These are phyloP conservation scores for Sphenostylis stenocarpa DNA, from an alignment of 306 rosid species.

Conservation along the genomic window DNA sequence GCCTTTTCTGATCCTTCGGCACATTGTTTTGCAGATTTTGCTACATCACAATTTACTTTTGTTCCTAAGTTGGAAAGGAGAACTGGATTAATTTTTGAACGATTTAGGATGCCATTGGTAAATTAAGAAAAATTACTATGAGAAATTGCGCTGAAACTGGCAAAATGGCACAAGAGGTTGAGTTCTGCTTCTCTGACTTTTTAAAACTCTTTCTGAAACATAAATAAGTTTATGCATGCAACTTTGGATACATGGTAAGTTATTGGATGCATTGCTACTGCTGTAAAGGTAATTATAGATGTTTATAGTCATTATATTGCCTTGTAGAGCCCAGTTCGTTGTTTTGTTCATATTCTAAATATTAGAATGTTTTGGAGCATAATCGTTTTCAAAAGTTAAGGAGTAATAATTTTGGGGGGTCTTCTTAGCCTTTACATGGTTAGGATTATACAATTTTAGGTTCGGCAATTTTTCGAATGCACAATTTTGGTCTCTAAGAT, in stretches of 20 bases:
- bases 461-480: no score
- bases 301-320: no score
- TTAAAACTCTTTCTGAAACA: not conserved
- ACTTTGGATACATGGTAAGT: not conserved
- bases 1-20: not conserved
- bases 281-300: not conserved
- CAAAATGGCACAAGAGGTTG: not conserved
- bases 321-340: not conserved
- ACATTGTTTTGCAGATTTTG: conserved; percentile 15
- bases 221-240: no score
- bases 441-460: no score
- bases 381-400: no score
- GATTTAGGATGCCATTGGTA: not conserved
- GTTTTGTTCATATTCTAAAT: not conserved
- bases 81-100: not conserved
- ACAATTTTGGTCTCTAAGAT: no score
- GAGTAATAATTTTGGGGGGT: no score
- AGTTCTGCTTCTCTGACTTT: not conserved
- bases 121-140: not conserved
- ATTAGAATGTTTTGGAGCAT: no score
- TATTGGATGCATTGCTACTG: not conserved
- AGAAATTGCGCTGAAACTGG: not conserved
- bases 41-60: not conserved
- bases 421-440: no score
- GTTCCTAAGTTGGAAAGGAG: not conserved